phyloP scores from a whole-genome alignment of 2,329 filamentous ascomycete species.

The Talaromyces sp. region DNA sequence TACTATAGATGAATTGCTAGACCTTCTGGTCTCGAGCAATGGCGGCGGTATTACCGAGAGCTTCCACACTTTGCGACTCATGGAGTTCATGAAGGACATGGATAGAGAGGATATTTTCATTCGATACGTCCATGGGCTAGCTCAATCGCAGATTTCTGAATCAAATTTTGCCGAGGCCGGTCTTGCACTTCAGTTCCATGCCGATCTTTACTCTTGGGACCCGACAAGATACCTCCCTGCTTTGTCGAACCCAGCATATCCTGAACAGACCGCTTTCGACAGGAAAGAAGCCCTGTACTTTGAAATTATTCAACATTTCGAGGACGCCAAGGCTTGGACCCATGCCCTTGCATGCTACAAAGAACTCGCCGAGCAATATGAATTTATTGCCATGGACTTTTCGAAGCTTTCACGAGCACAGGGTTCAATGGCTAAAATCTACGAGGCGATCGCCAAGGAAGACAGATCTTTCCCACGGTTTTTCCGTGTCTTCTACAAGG shows the following conservation, averaged over 20 bases:
- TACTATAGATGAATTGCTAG: constrained; percentile 84
- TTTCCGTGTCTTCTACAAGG: constrained; percentile 85
- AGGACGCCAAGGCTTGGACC: constrained; percentile 91
- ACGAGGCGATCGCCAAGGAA: constrained; percentile 80
- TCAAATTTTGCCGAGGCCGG: constrained; percentile 83
- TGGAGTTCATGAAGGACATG: constrained; percentile 96
- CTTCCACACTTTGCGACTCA: constrained; percentile 80
- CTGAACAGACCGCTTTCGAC: constrained; percentile 80
- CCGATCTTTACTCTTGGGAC: constrained; percentile 90
- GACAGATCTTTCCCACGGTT: constrained; percentile 75
- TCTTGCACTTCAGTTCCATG: constrained; percentile 80
- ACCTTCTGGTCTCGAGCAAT: constrained; percentile 84
- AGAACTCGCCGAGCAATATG: constrained; percentile 87
- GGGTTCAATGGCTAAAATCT: constrained; percentile 84
- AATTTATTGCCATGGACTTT: constrained; percentile 84
- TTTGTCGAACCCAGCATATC: constrained; percentile 68
- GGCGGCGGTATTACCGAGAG: constrained; percentile 69
- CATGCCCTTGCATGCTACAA: constrained; percentile 82
- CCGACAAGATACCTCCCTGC: constrained; percentile 60
- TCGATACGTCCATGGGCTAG: constrained; percentile 88
- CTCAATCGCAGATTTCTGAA: constrained; percentile 66
- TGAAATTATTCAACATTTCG: constrained; percentile 89
- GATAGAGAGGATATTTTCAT: constrained; percentile 96
- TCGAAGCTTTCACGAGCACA: constrained; percentile 83
- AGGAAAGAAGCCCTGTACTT: constrained; percentile 90